phyloP scores from a whole-genome alignment of 768 basidiomycete genomes.

The Termitomyces sp. region DNA sequence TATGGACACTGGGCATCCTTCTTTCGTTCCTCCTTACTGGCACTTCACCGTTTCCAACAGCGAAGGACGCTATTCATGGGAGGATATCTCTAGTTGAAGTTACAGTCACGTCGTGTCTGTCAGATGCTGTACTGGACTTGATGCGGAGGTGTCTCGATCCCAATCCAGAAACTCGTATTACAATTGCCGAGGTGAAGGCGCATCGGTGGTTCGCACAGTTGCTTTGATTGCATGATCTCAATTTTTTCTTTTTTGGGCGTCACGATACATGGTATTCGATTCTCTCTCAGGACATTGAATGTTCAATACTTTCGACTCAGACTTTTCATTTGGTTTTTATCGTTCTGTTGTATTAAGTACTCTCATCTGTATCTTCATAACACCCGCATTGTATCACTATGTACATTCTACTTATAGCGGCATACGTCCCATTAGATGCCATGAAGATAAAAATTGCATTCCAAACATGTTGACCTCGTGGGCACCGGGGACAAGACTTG shows the following conservation, averaged over 20 bases:
- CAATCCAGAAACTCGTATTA: conserved; percentile 75
- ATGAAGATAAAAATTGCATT: no score
- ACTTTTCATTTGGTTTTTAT: background rate
- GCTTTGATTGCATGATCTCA: background rate
- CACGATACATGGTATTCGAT: background rate
- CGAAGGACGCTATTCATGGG: conserved; percentile 72
- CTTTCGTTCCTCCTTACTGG: conserved; percentile 94
- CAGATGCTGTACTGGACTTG: conserved; percentile 52
- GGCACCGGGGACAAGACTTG: no score
- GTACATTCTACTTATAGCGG: background rate
- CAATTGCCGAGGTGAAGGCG: conserved; percentile 74
- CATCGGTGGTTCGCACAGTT: conserved; percentile 71
- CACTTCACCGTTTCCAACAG: conserved; percentile 87
- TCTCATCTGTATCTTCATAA: background rate
- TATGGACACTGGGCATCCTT: conserved; percentile 95
- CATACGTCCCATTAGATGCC: background rate
- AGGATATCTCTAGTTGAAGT: conserved; percentile 50
- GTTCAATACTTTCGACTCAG: background rate
- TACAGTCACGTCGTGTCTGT: conserved; percentile 30
- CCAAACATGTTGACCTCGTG: no score
- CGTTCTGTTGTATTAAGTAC: conserved; percentile 6
- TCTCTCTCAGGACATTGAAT: background rate
- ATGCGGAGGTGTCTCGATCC: conserved; percentile 81
- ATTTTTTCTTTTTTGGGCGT: background rate
- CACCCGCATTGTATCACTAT: conserved; percentile 6